Evolutionary conservation across 148 eudicot genomes (phyloP).

Genomic region (Silene conica): DNA sequence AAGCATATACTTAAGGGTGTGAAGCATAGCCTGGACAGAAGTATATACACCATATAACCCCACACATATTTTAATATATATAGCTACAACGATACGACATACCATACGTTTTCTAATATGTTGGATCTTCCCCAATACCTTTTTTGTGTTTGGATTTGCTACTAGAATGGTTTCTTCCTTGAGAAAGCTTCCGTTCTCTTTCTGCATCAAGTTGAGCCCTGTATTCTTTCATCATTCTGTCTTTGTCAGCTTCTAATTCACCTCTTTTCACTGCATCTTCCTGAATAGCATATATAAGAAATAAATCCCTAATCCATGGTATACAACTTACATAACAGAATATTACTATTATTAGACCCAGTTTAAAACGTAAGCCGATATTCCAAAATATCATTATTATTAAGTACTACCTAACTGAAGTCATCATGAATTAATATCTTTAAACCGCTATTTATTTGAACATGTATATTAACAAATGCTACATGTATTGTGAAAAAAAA

Average conservation of each 20-base stretch:
- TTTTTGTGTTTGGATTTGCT: conserved; percentile 65
- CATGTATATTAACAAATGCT: neutral
- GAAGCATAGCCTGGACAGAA: neutral
- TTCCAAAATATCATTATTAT: neutral
- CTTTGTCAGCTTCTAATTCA: conserved; percentile 96
- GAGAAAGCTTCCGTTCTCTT: conserved; percentile 85
- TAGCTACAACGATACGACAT: neutral
- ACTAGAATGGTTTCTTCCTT: conserved; percentile 85
- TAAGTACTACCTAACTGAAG: neutral
- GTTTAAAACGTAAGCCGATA: neutral
- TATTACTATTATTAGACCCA: neutral
- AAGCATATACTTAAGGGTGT: neutral
- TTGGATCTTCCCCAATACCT: conserved; percentile 35
- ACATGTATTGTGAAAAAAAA: neutral
- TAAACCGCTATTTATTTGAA: neutral
- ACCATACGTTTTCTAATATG: neutral
- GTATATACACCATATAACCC: neutral
- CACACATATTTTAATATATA: neutral
- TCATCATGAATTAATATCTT: neutral
- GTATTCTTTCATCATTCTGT: conserved; percentile 94
- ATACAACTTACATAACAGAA: neutral
- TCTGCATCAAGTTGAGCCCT: conserved; percentile 95
- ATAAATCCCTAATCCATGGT: conserved; percentile 1
- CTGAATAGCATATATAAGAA: conserved; percentile 28
- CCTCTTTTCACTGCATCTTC: conserved; percentile 92